These are phyloP conservation scores for Corynascus novoguineensis DNA, from an alignment of 495 filamentous ascomycete genomes.

Conservation along the genomic window DNA sequence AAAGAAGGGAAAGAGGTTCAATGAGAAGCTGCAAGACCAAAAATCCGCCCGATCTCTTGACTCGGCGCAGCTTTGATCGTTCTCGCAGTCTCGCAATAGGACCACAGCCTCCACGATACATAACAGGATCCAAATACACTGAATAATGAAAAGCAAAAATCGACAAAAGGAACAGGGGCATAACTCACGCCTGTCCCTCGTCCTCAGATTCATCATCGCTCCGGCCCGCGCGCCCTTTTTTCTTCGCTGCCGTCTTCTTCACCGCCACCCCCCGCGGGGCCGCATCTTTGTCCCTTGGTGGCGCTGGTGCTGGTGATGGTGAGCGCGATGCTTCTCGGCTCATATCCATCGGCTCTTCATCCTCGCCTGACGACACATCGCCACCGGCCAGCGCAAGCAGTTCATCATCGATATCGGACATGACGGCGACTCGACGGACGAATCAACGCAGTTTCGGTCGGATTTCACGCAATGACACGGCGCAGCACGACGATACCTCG, in stretches of 20 bases:
- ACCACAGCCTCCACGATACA: neutral
- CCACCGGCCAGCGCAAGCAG: slow-evolving; percentile 79
- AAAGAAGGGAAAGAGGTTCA: neutral
- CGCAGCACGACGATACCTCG: neutral
- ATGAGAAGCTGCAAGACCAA: neutral
- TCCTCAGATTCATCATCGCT: slow-evolving; percentile 66
- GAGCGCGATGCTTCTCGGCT: slow-evolving; percentile 38
- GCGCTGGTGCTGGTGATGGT: slow-evolving; percentile 27
- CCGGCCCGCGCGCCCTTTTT: slow-evolving; percentile 36
- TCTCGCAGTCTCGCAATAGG: neutral
- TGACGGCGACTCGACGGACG: slow-evolving; percentile 24
- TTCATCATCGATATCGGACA: slow-evolving; percentile 80
- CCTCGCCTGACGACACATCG: slow-evolving; percentile 48
- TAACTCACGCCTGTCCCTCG: slow-evolving; percentile 78
- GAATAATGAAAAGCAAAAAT: neutral
- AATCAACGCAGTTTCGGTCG: neutral
- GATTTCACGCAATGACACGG: neutral
- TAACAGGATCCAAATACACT: neutral
- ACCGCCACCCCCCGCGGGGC: slow-evolving; percentile 33
- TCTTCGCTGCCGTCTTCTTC: slow-evolving; percentile 47
- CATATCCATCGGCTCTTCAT: slow-evolving; percentile 37
- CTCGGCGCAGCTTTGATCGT: neutral
- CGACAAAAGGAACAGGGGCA: slow-evolving; percentile 7
- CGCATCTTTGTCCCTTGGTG: slow-evolving; percentile 29
- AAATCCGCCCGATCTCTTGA: neutral